phyloP scores from a whole-genome alignment of 768 basidiomycete genomes.

The Boletus pseudopeckii region DNA sequence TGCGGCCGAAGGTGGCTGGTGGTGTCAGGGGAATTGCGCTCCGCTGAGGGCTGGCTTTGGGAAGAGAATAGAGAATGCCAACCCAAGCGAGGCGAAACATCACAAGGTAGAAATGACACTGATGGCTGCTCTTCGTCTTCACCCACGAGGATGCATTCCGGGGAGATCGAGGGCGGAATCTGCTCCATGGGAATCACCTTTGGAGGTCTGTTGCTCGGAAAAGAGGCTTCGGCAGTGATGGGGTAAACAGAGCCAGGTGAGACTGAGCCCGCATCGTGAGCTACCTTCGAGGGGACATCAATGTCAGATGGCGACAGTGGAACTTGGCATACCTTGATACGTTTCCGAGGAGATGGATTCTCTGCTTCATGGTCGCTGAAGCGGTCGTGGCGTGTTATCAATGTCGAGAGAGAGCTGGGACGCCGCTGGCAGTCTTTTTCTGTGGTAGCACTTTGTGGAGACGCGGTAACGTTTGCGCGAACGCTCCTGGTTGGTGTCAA shows the following conservation, averaged over 20 bases:
- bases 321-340: constrained; percentile 31
- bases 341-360: constrained; percentile 34
- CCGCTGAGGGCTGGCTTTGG: not conserved
- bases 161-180: not conserved
- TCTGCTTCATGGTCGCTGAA: constrained; percentile 11
- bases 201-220: not conserved
- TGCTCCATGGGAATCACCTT: not conserved
- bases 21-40: not conserved
- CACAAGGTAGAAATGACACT: not conserved
- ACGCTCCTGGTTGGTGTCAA: not conserved
- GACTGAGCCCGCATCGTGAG: constrained; percentile 5
- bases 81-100: constrained; percentile 6
- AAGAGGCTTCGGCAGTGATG: not conserved
- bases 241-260: not conserved
- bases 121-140: not conserved
- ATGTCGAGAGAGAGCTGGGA: not conserved
- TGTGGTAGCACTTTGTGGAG: constrained; percentile 1
- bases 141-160: not conserved
- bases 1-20: not conserved
- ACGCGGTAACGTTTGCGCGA: not conserved
- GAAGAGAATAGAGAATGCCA: constrained; percentile 23
- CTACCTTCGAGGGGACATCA: constrained; percentile 20
- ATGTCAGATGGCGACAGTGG: not conserved
- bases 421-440: not conserved
- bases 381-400: not conserved